Base-by-base conservation (phyloP, 2,329 filamentous ascomycete species). In the Anthostomella pinea region DNA sequence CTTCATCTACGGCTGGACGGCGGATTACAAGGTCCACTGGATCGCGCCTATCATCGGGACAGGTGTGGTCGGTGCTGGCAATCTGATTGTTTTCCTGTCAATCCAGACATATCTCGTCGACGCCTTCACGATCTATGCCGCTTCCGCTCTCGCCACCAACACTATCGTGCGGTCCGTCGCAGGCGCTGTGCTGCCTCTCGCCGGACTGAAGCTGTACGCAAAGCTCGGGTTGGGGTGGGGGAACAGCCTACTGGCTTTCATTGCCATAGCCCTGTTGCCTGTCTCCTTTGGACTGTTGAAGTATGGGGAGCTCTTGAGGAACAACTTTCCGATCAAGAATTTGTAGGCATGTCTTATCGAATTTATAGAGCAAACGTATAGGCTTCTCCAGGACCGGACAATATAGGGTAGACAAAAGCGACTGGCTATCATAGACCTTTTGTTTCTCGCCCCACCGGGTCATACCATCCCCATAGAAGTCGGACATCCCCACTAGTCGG, bases 161-260 rank as follows among this genome's bases (percentile, higher is more conserved):
- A 76, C 73, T 0, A 66, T 81, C 2, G 54, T 82, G 8, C 59
- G 77, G 15, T 59, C 50, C 6, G 46, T 77, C 0, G 61, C 72
- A 4, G 77, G 75, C 9, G 74, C 69, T 0, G 57, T 77, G n/a
- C 53, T 82, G 3, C 76, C 77, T 0, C 58, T 82, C 3, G 66
- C 66, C 7, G 76, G 70, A 0, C 56, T 70, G 8, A 52, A 54
- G 7, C 68, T 81, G 64, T 81, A 77, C 47, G 57, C 66, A 11
- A 57, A 53, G 3, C 51, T 81, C 1, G 75, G 76, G 0, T 49
- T 77, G 5, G 76, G 76, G 0, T 81, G 77, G 75, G 78, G 75
- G 0, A 80, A 78, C 43, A 69, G 65, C n/a, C 37, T 79, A 33
- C 52, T 79, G 5, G 76, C 62, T 0, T 77, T 79, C 39, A 65